These are phyloP conservation scores for Lablab purpureus DNA, from an alignment of 306 rosid genomes.

Conservation along the genomic window DNA sequence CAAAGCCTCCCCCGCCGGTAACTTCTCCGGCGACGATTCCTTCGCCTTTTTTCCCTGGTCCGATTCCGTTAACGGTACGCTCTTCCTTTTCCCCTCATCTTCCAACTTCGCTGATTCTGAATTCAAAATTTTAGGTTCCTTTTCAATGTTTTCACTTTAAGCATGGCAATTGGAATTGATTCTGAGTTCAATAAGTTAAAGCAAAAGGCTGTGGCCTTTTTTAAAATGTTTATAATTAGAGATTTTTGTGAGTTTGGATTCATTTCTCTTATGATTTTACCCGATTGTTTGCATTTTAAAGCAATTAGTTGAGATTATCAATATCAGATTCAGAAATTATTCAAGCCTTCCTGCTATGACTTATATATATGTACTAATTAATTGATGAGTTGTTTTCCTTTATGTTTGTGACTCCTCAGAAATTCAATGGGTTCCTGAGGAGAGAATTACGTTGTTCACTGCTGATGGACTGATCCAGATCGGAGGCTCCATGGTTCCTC, in stretches of 20 bases:
- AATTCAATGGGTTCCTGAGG: conserved; percentile 86
- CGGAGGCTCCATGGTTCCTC: conserved; percentile 91
- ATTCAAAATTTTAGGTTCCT: not conserved
- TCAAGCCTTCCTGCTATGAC: not conserved
- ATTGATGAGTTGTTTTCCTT: conserved; percentile 2
- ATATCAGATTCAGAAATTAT: not conserved
- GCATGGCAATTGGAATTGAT: not conserved
- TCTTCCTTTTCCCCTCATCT: not conserved
- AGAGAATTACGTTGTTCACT: conserved; percentile 87
- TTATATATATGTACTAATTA: not conserved
- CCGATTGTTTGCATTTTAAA: not conserved
- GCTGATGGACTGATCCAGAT: conserved; percentile 91
- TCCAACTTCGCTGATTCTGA: not conserved
- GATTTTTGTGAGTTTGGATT: not conserved
- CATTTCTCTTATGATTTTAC: not conserved
- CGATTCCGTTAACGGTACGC: conserved; percentile 61
- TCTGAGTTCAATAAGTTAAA: not conserved
- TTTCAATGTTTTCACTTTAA: not conserved
- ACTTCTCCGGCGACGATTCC: conserved; percentile 58
- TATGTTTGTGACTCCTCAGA: conserved; percentile 61
- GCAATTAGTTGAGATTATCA: not conserved
- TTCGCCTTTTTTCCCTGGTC: conserved; percentile 80
- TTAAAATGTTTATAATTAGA: not conserved
- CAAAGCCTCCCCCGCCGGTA: conserved; percentile 58
- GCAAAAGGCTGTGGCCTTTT: not conserved